Percentiles rank a stretch among this genome's conserved stretches.
These are phyloP conservation scores for Luffa acutangula DNA, from an alignment of 306 rosid species.

Conservation along the genomic window DNA sequence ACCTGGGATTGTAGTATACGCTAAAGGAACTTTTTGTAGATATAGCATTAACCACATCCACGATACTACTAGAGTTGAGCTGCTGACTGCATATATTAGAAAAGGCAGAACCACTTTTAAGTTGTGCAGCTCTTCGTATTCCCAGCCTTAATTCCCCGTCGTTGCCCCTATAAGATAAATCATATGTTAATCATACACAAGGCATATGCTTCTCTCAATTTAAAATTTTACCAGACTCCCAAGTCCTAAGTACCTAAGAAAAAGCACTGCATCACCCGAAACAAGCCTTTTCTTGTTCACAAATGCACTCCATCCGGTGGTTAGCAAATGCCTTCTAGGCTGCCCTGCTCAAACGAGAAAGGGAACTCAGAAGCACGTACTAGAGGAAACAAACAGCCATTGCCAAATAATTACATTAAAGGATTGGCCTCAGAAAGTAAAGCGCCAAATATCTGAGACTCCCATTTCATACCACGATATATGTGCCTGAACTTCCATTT, in stretches of 20 bases:
- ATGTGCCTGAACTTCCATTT: conserved; percentile 97
- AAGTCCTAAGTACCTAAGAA: conserved; percentile 49
- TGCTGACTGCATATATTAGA: conserved; percentile 42
- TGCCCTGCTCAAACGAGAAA: conserved; percentile 53
- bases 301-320: conserved; percentile 99
- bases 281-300: conserved; percentile 97
- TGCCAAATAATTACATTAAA: neutral
- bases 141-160: conserved; percentile 90
- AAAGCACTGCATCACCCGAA: conserved; percentile 96
- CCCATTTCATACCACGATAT: conserved; percentile 48
- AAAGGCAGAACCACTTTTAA: conserved; percentile 46
- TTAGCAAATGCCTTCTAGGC: conserved; percentile 97
- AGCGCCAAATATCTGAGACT: conserved; percentile 1
- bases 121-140: conserved; percentile 74
- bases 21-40: conserved; percentile 48
- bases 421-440: neutral
- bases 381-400: neutral
- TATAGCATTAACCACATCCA: conserved; percentile 62
- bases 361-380: neutral
- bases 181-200: neutral
- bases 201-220: neutral
- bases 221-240: neutral
- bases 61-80: conserved; percentile 33
- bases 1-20: conserved; percentile 85
- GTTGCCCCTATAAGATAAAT: conserved; percentile 46